phyloP scores from a whole-genome alignment of 805 yeast species.

The Soucietia sequanensis region DNA sequence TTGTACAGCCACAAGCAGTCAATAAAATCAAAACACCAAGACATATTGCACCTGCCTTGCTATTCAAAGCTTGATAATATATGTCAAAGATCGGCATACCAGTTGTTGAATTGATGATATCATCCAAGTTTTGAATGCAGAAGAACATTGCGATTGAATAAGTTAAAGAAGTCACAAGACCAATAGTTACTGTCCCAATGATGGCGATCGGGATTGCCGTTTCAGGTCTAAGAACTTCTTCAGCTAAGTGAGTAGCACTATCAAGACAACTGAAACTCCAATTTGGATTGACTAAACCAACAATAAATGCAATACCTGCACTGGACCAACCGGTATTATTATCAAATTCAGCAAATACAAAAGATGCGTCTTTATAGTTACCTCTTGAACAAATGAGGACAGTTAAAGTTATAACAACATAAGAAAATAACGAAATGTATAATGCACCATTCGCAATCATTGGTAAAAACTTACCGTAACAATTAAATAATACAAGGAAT shows the following conservation, averaged over 20 bases:
- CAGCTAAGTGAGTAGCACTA: constrained; percentile 42
- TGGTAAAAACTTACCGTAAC: constrained; percentile 36
- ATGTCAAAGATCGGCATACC: constrained; percentile 43
- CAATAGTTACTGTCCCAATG: constrained; percentile 40
- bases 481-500: constrained; percentile 31
- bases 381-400: constrained; percentile 39
- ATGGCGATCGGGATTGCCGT: constrained; percentile 40
- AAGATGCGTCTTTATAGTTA: constrained; percentile 26
- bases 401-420: constrained; percentile 33
- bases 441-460: constrained; percentile 32
- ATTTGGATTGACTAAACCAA: constrained; percentile 37
- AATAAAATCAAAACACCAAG: constrained; percentile 33
- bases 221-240: constrained; percentile 37
- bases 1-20: constrained; percentile 39
- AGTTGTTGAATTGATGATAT: constrained; percentile 24
- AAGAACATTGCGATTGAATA: constrained; percentile 42
- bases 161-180: constrained; percentile 37
- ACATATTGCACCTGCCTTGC: constrained; percentile 35
- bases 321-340: constrained; percentile 27
- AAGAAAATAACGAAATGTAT: constrained; percentile 34
- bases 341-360: constrained; percentile 19
- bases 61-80: constrained; percentile 36
- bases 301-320: constrained; percentile 36
- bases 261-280: constrained; percentile 43
- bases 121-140: constrained; percentile 31